Conservation (phyloP, 805 yeast species). For the Saturnispora besseyi region DNA sequence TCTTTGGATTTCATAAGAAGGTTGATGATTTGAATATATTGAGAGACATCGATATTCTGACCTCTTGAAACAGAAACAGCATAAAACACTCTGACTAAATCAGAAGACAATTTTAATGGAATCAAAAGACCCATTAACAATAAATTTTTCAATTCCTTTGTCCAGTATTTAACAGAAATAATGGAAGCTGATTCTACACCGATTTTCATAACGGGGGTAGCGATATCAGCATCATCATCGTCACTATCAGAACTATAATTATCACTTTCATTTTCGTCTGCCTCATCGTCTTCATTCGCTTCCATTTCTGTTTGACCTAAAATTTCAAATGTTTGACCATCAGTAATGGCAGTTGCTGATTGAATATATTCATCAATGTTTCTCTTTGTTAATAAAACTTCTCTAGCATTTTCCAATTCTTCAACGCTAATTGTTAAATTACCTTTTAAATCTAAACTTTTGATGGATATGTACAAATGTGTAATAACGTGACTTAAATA, state of each 20-base stretch:
- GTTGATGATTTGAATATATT: slow-evolving; percentile 55
- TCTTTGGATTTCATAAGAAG: slow-evolving; percentile 42
- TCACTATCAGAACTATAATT: slow-evolving; percentile 30
- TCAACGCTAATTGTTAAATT: slow-evolving; percentile 54
- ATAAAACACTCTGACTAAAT: slow-evolving; percentile 61
- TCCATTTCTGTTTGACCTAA: slow-evolving; percentile 21
- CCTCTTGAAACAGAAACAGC: slow-evolving; percentile 65
- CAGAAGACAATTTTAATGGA: slow-evolving; percentile 55
- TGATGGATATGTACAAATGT: slow-evolving; percentile 69
- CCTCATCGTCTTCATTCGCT: slow-evolving; percentile 31
- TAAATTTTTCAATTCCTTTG: slow-evolving; percentile 75
- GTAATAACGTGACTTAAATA: slow-evolving; percentile 74
- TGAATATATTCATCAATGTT: slow-evolving; percentile 46
- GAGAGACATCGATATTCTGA: slow-evolving; percentile 50
- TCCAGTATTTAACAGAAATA: slow-evolving; percentile 73
- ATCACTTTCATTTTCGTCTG: slow-evolving; percentile 29
- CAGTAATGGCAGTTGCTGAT: slow-evolving; percentile 31
- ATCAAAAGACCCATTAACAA: slow-evolving; percentile 68
- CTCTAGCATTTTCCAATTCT: slow-evolving; percentile 44
- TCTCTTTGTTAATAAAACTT: slow-evolving; percentile 19
- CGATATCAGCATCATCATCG: slow-evolving; percentile 32
- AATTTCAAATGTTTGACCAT: slow-evolving; percentile 26
- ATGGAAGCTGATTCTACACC: slow-evolving; percentile 64
- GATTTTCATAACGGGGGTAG: slow-evolving; percentile 48
- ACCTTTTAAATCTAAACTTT: slow-evolving; percentile 68